phyloP scores from a whole-genome alignment of 495 filamentous ascomycete species.

The Neurospora sp. region DNA sequence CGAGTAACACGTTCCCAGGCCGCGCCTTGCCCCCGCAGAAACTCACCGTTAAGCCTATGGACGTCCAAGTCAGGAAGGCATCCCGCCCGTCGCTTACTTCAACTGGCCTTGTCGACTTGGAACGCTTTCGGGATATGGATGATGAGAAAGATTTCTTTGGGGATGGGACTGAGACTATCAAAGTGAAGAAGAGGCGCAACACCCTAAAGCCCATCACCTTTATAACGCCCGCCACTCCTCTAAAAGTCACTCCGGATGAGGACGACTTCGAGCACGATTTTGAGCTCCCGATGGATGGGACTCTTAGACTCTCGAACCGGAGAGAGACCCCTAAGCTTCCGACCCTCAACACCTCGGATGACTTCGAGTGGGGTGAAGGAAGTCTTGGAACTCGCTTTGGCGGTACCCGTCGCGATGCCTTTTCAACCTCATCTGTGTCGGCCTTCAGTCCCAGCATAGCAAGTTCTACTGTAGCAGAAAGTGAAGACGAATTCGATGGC shows the following conservation, averaged over 20 bases:
- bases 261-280: slow-evolving; percentile 74
- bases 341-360: slow-evolving; percentile 50
- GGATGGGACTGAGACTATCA: slow-evolving; percentile 55
- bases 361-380: slow-evolving; percentile 89
- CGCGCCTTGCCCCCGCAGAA: not conserved
- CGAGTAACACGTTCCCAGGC: not conserved
- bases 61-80: slow-evolving; percentile 8
- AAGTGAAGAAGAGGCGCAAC: slow-evolving; percentile 49
- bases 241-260: slow-evolving; percentile 27
- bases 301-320: slow-evolving; percentile 49
- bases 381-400: slow-evolving; percentile 82
- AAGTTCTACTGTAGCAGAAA: slow-evolving; percentile 84
- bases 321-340: slow-evolving; percentile 50
- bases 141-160: slow-evolving; percentile 52
- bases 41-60: not conserved
- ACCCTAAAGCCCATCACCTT: slow-evolving; percentile 43
- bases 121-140: slow-evolving; percentile 50
- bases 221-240: slow-evolving; percentile 46
- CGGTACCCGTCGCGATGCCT: slow-evolving; percentile 65
- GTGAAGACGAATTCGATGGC: slow-evolving; percentile 87
- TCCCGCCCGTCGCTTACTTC: slow-evolving; percentile 16
- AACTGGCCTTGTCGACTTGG: slow-evolving; percentile 37
- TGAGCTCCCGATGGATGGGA: slow-evolving; percentile 54
- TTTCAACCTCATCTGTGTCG: slow-evolving; percentile 75
- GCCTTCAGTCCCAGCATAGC: slow-evolving; percentile 84